These are phyloP conservation scores for Ormosia emarginata DNA, from an alignment of 306 rosid species.

Conservation along the genomic window DNA sequence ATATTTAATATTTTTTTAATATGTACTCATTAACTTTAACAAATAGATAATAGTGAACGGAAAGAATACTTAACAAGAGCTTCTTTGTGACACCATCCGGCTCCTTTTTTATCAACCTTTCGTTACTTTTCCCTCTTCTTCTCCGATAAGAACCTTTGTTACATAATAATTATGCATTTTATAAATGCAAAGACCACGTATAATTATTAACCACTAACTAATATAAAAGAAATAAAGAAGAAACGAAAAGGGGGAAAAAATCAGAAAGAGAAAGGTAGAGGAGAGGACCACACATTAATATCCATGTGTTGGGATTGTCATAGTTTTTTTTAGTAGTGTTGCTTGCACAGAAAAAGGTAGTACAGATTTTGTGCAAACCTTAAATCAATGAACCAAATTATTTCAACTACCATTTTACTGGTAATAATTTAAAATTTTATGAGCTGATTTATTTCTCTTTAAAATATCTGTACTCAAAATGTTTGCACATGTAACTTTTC, in stretches of 20 bases:
- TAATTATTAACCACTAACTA: conserved; percentile 1
- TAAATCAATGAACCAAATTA: no score
- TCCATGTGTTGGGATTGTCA: neutral
- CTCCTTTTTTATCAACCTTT: conserved; percentile 1
- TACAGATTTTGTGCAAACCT: no score
- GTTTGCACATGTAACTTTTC: no score
- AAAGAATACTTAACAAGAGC: neutral
- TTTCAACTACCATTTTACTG: no score
- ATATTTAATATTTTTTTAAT: no score
- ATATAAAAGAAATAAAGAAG: neutral
- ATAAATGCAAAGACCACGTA: neutral
- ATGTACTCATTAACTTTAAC: no score
- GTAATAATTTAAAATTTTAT: no score
- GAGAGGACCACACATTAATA: conserved; percentile 13
- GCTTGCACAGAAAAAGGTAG: no score
- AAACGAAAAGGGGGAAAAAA: neutral
- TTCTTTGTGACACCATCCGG: neutral
- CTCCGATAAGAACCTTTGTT: conserved; percentile 1
- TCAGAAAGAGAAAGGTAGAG: neutral
- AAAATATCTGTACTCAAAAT: no score
- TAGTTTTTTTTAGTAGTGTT: neutral
- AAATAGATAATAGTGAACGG: no score
- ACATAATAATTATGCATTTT: conserved; percentile 1
- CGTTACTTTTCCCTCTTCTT: neutral
- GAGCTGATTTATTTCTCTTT: no score